These are phyloP conservation scores for Geranium brycei DNA, from an alignment of 345 rosid genomes.

Conservation along the genomic window DNA sequence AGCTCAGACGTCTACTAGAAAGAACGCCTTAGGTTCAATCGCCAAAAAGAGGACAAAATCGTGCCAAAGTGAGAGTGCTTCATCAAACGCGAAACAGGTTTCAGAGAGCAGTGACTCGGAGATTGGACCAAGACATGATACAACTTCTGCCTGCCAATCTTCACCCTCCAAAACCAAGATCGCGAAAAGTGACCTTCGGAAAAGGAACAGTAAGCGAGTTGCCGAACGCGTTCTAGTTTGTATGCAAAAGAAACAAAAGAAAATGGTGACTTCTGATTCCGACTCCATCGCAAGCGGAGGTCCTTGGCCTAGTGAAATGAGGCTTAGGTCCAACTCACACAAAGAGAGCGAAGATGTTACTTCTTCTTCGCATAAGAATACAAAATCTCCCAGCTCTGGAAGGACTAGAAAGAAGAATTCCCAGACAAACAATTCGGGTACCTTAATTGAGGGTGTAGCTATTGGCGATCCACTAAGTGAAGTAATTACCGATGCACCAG, in stretches of 20 bases:
- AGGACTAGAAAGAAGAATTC: slow-evolving; percentile 50
- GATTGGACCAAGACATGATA: slow-evolving; percentile 45
- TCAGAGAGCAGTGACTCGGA: slow-evolving; percentile 89
- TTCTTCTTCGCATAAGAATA: slow-evolving; percentile 60
- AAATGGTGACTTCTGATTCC: slow-evolving; percentile 51
- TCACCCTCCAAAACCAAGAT: slow-evolving; percentile 52
- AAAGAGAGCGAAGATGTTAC: slow-evolving; percentile 74
- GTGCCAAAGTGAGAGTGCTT: slow-evolving; percentile 82
- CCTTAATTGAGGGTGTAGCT: slow-evolving; percentile 27
- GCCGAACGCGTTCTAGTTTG: slow-evolving; percentile 66
- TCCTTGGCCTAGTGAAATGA: slow-evolving; percentile 31
- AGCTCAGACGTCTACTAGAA: slow-evolving; percentile 29
- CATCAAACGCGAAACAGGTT: slow-evolving; percentile 66
- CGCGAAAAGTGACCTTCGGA: slow-evolving; percentile 41
- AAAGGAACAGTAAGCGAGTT: slow-evolving; percentile 84
- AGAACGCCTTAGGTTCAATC: slow-evolving; percentile 40
- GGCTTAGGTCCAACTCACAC: slow-evolving; percentile 33
- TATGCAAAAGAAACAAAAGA: slow-evolving; percentile 81
- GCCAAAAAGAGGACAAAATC: slow-evolving; percentile 42
- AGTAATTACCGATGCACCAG: slow-evolving; percentile 30
- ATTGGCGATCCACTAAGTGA: slow-evolving; percentile 26
- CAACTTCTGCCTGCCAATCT: slow-evolving; percentile 22
- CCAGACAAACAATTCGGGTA: slow-evolving; percentile 20
- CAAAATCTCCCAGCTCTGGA: slow-evolving; percentile 36
- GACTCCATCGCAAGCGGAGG: slow-evolving; percentile 65